Percentiles rank a stretch among this genome's conserved stretches.
phyloP scores from a whole-genome alignment of 306 rosid genomes.

The Lagenaria siceraria region DNA sequence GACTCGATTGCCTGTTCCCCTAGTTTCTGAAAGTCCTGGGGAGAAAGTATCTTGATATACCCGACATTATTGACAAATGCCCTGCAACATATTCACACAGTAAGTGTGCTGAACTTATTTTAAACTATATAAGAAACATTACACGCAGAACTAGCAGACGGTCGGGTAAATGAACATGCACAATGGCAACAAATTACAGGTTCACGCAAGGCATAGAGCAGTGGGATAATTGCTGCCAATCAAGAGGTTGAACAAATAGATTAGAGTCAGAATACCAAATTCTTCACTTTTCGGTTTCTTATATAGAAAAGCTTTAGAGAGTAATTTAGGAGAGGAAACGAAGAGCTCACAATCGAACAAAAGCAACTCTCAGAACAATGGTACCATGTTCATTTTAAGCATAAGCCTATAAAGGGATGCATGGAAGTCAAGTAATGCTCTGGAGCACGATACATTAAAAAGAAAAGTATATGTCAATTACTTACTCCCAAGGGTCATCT shows the following conservation, averaged over 20 bases:
- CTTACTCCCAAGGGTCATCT: slow-evolving; percentile 96
- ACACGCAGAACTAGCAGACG: neutral
- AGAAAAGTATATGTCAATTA: neutral
- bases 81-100: slow-evolving; percentile 24
- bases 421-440: neutral
- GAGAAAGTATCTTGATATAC: slow-evolving; percentile 82
- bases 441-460: neutral
- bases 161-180: too few species aligned
- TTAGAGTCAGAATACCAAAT: neutral
- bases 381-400: neutral
- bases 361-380: neutral
- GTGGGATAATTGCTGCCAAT: neutral
- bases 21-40: slow-evolving; percentile 71
- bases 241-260: neutral
- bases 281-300: neutral
- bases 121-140: neutral
- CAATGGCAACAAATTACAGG: neutral
- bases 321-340: neutral
- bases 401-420: neutral
- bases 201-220: neutral
- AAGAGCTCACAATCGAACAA: neutral
- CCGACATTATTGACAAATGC: slow-evolving; percentile 74
- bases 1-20: slow-evolving; percentile 53
- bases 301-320: neutral
- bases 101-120: neutral